Base-by-base conservation (phyloP, 768 basidiomycete species). In the Rhizopogon vesiculosus region DNA sequence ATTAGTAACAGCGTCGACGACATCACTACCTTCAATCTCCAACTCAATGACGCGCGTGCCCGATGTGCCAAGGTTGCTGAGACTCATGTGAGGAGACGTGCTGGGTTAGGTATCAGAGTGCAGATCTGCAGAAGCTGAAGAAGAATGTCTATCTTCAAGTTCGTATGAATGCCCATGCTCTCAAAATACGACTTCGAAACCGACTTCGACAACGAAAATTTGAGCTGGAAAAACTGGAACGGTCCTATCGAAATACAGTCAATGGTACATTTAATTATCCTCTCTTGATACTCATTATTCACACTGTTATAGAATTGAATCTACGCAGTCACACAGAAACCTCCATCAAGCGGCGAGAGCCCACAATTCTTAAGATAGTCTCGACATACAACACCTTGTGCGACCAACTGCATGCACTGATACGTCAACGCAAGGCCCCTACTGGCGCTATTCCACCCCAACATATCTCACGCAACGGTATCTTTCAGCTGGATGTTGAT, bases 401-500 rank as follows among this genome's bases (percentile, higher is more conserved):
- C 39, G 54, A 53, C 12, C 45, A 63, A 9, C 51, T 75, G 43
- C 50, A 19, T 10, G 44, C 42, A 1, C 41, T 67, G 7, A 69
- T 70, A 29, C 35, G 28, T 5, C 13, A 42, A 1, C 16, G 51
- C 18, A 59, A 61, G 41, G 69, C 69, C 5, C 72, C 72, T 15
- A 16, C 28, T 4, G 56, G 61, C 35, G 64, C 66, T 4, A n/a
- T 62, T 7, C 53, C 59, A 1, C 73, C 70, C n/a, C 29, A 42
- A 10, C 51, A 42, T 13, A 69, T 74, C 39, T 53, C 61, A 7
- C 31, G 18, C 2, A 44, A 62, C 9, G 56, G 60, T 6, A 45
- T 75, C 5, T 75, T 67, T 48, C 45, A 57, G 1, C 59, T 75
- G 3, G 69, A 74, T 59, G 68, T 74, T 19, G 70, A 73, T 60